These are phyloP conservation scores for Wickerhamiella nectarea DNA, from an alignment of 805 yeast species.

Conservation along the genomic window DNA sequence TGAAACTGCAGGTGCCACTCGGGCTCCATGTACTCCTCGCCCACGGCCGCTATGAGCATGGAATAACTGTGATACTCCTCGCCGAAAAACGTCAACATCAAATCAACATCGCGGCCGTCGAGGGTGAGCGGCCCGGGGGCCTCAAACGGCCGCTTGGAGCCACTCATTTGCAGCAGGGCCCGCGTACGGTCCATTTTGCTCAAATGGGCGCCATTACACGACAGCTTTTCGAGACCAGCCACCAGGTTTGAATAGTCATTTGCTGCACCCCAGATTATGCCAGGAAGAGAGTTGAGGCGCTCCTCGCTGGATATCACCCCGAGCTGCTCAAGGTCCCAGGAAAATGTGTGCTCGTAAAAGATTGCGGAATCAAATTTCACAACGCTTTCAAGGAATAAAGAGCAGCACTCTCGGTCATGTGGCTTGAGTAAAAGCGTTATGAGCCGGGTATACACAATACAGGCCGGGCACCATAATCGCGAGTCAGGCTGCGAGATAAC, in stretches of 20 bases:
- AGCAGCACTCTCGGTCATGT: background rate
- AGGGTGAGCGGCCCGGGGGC: slow-evolving; percentile 2
- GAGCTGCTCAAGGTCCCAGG: background rate
- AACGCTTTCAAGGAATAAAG: background rate
- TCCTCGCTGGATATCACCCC: background rate
- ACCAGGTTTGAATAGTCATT: background rate
- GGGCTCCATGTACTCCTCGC: background rate
- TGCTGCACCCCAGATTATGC: slow-evolving; percentile 1
- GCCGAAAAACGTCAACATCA: background rate
- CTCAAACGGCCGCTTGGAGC: background rate
- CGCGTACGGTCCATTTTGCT: slow-evolving; percentile 2
- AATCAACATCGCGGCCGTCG: background rate
- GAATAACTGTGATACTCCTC: background rate
- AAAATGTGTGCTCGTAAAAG: background rate
- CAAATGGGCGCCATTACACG: background rate
- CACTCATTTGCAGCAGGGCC: background rate
- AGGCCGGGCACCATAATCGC: slow-evolving; percentile 6
- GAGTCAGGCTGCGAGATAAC: slow-evolving; percentile 1
- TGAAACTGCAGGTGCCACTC: background rate
- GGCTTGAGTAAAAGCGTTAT: background rate
- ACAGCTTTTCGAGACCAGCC: background rate
- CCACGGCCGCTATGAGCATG: background rate
- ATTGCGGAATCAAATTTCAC: background rate
- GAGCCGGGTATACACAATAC: background rate
- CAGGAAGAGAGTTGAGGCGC: background rate